Percentiles rank a stretch among this genome's conserved stretches.
Evolutionary conservation across 768 basidiomycete species (phyloP).

Genomic region (Hypholoma fasciculare): DNA sequence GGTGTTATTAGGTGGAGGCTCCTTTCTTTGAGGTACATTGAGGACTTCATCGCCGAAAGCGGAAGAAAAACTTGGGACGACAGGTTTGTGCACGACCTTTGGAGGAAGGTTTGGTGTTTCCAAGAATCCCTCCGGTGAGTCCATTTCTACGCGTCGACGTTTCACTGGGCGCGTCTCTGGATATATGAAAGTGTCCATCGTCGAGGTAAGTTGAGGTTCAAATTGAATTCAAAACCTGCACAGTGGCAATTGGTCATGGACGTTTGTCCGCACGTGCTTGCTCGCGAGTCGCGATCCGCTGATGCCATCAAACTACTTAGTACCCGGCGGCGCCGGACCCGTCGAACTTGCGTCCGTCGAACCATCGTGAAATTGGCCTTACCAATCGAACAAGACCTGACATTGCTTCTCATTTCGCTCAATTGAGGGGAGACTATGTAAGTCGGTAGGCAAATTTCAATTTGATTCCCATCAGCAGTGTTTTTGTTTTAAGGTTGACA

Average conservation of each 20-base stretch:
- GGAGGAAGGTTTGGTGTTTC: background rate
- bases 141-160: constrained; percentile 13
- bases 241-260: background rate
- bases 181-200: background rate
- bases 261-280: background rate
- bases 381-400: too few species aligned
- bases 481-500: too few species aligned
- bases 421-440: too few species aligned
- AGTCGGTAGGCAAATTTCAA: too few species aligned
- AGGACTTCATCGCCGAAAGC: constrained; percentile 6
- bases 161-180: constrained; percentile 9
- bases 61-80: constrained; percentile 11
- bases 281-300: background rate
- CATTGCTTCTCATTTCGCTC: too few species aligned
- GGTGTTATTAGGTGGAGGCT: background rate
- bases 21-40: background rate
- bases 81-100: constrained; percentile 5
- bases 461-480: too few species aligned
- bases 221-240: background rate
- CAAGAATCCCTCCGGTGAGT: constrained; percentile 15
- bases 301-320: too few species aligned
- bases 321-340: too few species aligned
- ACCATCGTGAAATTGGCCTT: too few species aligned
- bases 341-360: too few species aligned
- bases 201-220: background rate